Evolutionary conservation across 1,139 yeast genomes (phyloP).

Genomic region (Taphrina betulina): DNA sequence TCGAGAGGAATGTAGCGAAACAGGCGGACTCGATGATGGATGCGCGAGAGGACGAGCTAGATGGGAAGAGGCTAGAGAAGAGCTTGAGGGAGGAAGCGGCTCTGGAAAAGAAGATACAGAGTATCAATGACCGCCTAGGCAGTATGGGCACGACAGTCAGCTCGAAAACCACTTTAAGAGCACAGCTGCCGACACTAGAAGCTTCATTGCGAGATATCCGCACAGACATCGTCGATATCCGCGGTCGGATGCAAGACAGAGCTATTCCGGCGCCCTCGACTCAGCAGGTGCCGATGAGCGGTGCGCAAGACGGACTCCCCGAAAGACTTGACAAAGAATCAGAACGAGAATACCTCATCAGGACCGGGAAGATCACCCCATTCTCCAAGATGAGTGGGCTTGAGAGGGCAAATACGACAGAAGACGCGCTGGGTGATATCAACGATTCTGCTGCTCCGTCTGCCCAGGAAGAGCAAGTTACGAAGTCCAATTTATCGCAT

Average conservation of each 20-base stretch:
- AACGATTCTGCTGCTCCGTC: conserved; percentile 2
- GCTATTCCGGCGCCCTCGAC: conserved; percentile 35
- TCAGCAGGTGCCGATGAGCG: conserved; percentile 31
- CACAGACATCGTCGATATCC: conserved; percentile 67
- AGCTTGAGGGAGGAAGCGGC: conserved; percentile 51
- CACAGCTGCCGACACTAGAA: conserved; percentile 57
- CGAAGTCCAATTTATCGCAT: conserved; percentile 43
- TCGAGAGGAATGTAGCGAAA: conserved; percentile 68
- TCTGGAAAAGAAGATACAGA: conserved; percentile 47
- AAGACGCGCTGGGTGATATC: background rate
- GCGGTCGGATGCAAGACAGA: conserved; percentile 50
- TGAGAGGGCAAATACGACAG: conserved; percentile 35
- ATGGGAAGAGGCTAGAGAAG: conserved; percentile 68
- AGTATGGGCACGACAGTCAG: conserved; percentile 65
- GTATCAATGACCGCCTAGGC: conserved; percentile 53
- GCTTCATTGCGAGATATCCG: conserved; percentile 49
- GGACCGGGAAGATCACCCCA: conserved; percentile 94
- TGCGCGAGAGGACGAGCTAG: conserved; percentile 68
- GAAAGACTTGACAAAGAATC: conserved; percentile 58
- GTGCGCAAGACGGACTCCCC: conserved; percentile 40
- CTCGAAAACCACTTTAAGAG: conserved; percentile 56
- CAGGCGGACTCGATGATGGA: conserved; percentile 58
- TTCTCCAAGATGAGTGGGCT: conserved; percentile 64
- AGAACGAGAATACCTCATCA: conserved; percentile 71
- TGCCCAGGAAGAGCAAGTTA: background rate